Evolutionary conservation across 345 rosid species (phyloP).

Genomic region (Eucalyptus dawsonii): DNA sequence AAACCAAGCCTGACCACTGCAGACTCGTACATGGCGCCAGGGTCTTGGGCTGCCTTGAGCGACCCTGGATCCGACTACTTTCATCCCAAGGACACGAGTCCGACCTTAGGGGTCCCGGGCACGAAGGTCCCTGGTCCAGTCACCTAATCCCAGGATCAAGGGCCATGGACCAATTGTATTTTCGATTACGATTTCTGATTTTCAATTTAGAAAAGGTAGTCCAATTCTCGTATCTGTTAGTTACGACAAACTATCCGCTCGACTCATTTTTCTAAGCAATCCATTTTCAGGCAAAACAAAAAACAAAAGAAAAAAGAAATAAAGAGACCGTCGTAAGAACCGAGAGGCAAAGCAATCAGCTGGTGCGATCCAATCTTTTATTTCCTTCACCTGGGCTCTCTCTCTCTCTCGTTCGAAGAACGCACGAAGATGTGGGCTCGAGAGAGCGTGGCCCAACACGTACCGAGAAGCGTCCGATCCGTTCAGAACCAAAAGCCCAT

Average conservation of each 20-base stretch:
- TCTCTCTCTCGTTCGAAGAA: background rate
- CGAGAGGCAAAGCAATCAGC: background rate
- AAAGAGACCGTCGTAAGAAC: background rate
- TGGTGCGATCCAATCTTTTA: fast-evolving
- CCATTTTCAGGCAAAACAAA: background rate
- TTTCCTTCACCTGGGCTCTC: background rate
- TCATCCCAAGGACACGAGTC: background rate
- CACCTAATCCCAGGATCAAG: background rate
- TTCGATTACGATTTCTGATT: background rate
- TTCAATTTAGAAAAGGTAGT: background rate
- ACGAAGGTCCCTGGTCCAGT: background rate
- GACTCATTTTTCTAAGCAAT: background rate
- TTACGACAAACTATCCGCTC: background rate
- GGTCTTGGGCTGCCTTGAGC: background rate
- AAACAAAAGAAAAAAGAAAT: background rate
- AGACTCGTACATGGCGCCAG: background rate
- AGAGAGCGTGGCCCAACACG: background rate
- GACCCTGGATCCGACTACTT: background rate
- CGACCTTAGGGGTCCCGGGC: background rate
- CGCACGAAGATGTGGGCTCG: background rate
- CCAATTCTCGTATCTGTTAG: fast-evolving
- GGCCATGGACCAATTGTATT: background rate
- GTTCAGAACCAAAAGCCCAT: background rate
- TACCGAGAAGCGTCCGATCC: background rate
- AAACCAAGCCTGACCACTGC: background rate